Conservation (phyloP, 106 monocot genomes). For the Agapanthus africanus region DNA sequence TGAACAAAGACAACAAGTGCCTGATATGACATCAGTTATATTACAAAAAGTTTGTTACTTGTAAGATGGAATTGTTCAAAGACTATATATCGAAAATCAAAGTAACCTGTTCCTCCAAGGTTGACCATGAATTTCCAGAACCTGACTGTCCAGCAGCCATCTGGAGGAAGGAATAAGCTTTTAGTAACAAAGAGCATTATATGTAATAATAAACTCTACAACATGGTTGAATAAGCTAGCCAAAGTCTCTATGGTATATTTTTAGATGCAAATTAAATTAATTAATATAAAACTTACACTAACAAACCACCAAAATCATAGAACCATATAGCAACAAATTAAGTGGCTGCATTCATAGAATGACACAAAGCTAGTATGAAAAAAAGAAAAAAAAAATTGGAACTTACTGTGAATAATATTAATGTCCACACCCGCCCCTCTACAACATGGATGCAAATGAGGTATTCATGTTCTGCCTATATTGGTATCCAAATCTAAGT, state of each 20-base stretch:
- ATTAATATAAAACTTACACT: too few species aligned
- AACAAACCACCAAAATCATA: not conserved
- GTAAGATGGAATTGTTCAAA: not conserved
- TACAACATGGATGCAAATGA: not conserved
- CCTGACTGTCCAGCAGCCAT: constrained; percentile 53
- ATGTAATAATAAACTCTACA: not conserved
- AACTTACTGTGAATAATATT: too few species aligned
- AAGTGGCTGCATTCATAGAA: not conserved
- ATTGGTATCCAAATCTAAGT: not conserved
- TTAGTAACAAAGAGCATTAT: not conserved
- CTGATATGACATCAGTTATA: constrained; percentile 29
- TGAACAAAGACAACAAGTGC: constrained; percentile 99
- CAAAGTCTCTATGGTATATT: not conserved
- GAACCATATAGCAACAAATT: not conserved
- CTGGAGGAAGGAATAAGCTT: constrained; percentile 27
- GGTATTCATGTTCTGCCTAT: not conserved
- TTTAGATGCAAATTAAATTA: not conserved
- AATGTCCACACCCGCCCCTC: not conserved
- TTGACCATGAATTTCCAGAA: constrained; percentile 74
- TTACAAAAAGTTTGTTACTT: not conserved
- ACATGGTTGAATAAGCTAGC: not conserved
- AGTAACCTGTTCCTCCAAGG: constrained; percentile 92
- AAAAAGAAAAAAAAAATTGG: not conserved
- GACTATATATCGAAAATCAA: not conserved
- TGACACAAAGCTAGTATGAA: not conserved